Conservation (phyloP, 176 grass and related monocot genomes). For the Carex parvula region DNA sequence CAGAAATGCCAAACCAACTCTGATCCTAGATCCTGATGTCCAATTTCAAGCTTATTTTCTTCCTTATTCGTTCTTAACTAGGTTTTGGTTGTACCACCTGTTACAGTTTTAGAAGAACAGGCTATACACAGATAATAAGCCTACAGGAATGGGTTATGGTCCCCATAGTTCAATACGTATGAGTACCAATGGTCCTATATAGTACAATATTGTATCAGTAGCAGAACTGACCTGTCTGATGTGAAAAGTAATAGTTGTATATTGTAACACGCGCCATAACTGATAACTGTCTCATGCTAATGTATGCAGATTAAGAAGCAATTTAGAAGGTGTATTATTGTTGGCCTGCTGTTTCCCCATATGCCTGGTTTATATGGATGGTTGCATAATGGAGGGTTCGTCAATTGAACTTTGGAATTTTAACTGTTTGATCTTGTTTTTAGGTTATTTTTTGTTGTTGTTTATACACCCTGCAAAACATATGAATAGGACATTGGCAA, state of each 20-base stretch:
- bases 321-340: conserved; percentile 42
- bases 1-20: not conserved
- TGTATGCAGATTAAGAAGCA: conserved; percentile 52
- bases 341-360: conserved; percentile 73
- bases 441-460: not conserved
- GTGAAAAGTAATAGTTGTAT: not conserved
- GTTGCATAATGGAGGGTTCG: conserved; percentile 61
- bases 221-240: not conserved
- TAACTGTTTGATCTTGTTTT: conserved; percentile 8
- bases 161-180: not conserved
- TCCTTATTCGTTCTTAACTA: not conserved
- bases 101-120: not conserved
- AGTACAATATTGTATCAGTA: not conserved
- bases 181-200: not conserved
- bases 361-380: conserved; percentile 49
- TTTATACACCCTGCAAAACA: not conserved
- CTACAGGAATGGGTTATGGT: not conserved
- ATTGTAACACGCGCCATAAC: conserved; percentile 4
- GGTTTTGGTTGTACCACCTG: not conserved
- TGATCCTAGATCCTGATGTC: not conserved
- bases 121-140: not conserved
- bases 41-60: not conserved
- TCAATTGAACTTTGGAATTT: conserved; percentile 18
- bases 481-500: not conserved
- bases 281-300: conserved; percentile 23